Evolutionary conservation across 202 grass and related monocot species (phyloP), one percentile per base, ranked within the genome.

Genomic region (Elaeis oleifera): DNA sequence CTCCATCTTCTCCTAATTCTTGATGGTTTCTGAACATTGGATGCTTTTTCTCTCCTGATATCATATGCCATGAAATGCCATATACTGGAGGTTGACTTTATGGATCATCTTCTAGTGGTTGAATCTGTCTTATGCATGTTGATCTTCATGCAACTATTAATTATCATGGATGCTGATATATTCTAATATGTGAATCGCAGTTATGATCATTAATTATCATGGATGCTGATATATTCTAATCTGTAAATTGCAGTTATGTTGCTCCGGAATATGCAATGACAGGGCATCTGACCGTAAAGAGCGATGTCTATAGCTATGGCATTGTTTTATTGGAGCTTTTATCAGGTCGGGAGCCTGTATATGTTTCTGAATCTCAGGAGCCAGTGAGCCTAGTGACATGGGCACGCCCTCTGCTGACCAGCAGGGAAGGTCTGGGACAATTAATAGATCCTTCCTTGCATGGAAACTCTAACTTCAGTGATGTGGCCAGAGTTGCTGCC

Each of bases 231-330:
- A 44, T 44, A 44, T 44, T 44, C 28, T 71, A 48, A 48, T 72
- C 24, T 76, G 53, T 69, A 16, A 61, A 52, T 22, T 60, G 64
- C 76, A 99, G 94, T 16, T 99, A 92, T 59, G 85, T 99, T 57
- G 94, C 94, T 58, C 94, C 94, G 68, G 94, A 99, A 74, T 99
- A 99, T 84, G 94, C 94, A 70, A 99, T 99, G 94, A 99, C 82
- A 18, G 94, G 94, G 5, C 94, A 94, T 71, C 65, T 99, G 66
- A 85, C 92, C 75, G 85, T 99, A 22, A 92, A 92, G 72, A 92
- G 88, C n/a, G 94, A 99, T 9, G 94, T 99, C 26, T 99, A 99
- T 80, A 99, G 85, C 74, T 99, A 94, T 23, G 94, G 94, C 21
- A 88, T 99, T 63, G 82, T 99, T 61, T 74, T 99, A 36, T 70